Percentiles rank a stretch among this genome's conserved stretches.
Evolutionary conservation across 768 basidiomycete species (phyloP).

Genomic region (Termitomyces sp.): DNA sequence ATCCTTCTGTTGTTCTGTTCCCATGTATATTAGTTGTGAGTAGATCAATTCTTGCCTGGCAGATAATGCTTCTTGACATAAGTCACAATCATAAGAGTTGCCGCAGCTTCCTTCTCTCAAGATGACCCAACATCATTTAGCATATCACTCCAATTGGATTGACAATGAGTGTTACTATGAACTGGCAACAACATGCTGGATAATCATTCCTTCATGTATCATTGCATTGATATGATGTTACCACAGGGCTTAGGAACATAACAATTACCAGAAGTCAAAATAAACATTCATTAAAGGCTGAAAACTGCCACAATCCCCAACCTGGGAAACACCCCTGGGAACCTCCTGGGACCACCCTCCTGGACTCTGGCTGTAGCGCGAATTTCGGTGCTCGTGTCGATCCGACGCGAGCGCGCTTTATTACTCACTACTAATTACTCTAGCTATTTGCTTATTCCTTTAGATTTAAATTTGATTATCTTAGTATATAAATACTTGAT

Average conservation of each 20-base stretch:
- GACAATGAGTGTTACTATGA: slow-evolving; percentile 49
- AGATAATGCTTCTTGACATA: slow-evolving; percentile 18
- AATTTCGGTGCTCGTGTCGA: neutral
- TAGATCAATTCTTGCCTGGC: slow-evolving; percentile 18
- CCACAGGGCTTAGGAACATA: no score
- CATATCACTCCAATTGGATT: slow-evolving; percentile 54
- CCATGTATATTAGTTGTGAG: slow-evolving; percentile 34
- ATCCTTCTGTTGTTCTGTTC: slow-evolving; percentile 28
- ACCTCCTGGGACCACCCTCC: no score
- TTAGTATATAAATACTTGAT: no score
- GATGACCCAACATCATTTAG: slow-evolving; percentile 47
- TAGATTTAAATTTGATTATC: no score
- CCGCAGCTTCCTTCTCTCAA: slow-evolving; percentile 34
- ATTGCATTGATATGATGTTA: no score
- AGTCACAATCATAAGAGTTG: slow-evolving; percentile 32
- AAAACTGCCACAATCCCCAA: no score
- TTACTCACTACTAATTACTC: no score
- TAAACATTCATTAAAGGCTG: no score
- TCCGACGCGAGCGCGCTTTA: neutral
- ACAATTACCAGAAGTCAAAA: no score
- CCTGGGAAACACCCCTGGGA: no score
- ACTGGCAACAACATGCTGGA: slow-evolving; percentile 53
- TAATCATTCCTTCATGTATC: slow-evolving; percentile 31
- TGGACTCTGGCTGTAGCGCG: no score
- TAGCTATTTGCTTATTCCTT: no score